Evolutionary conservation across 495 filamentous ascomycete species (phyloP), one percentile per base, ranked within the genome.

Genomic region (Sporormia fimetaria): DNA sequence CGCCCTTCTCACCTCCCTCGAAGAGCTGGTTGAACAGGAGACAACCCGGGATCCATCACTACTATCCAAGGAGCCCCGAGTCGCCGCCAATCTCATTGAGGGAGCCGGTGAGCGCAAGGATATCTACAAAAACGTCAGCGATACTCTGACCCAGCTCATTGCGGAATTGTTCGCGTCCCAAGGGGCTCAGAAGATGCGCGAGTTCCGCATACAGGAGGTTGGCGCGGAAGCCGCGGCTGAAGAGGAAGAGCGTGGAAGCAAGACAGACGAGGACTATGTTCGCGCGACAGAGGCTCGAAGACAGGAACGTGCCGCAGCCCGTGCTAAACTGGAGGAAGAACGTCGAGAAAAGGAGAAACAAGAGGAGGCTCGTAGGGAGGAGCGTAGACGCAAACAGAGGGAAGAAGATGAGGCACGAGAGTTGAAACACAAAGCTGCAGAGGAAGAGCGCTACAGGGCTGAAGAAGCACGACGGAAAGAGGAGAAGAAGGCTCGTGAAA

Each of bases 241-340:
- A 42, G 87, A 94, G 55, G 64, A 76, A 42, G 48, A 61, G 17
- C 68, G 71, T 18, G 87, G 87, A 2, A 72, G 73, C 45, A 93
- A 84, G 57, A 85, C 79, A 4, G 86, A 93, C 48, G 80, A 78
- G 31, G 80, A 87, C 37, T 94, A 88, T 52, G 81, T 76, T 10
- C 65, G 67, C 24, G 75, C 85, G 44, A 75, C 83, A 1, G 75
- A 74, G n/a, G 65, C 60, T n/a, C 74, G 76, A 42, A 66, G 74
- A 3, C 70, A 71, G 8, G 73, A 76, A 49, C 73, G 80, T 32
- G 79, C 79, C 16, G 74, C 68, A 21, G 62, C 74, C 14, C 74
- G 75, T 51, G 73, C 75, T 34, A 76, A 81, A 45, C 71, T 78
- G 26, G 63, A 74, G 40, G 69, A 71, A 41, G 73, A 75, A 49